Percentiles rank a stretch among this genome's conserved stretches.
phyloP scores from a whole-genome alignment of 1,284 basidiomycete species.

The Stereum hirsutum region DNA sequence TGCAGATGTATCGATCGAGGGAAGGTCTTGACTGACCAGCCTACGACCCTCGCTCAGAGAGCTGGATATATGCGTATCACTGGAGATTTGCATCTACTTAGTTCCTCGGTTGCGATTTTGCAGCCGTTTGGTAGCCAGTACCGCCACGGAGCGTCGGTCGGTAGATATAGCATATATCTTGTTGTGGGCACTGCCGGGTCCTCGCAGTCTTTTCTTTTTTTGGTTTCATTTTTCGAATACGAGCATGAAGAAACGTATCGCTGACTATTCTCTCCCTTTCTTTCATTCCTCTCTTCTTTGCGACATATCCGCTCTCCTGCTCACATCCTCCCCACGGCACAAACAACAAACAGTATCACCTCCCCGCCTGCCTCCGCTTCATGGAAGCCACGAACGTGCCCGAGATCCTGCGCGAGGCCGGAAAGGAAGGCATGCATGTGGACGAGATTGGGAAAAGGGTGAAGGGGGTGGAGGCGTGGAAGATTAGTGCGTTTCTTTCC shows the following conservation, averaged over 20 bases:
- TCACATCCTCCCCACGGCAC: background rate
- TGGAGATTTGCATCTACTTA: no score
- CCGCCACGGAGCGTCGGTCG: no score
- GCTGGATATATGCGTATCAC: no score
- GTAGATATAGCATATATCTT: no score
- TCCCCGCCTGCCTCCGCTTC: conserved; percentile 61
- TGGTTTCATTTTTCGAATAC: background rate
- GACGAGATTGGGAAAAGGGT: conserved; percentile 35
- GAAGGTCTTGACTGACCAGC: no score
- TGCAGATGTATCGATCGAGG: no score
- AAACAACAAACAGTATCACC: conserved; percentile 43
- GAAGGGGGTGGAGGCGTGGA: conserved; percentile 32
- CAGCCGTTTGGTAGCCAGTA: no score
- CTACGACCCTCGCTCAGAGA: no score
- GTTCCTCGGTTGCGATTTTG: no score
- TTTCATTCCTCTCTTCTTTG: no score
- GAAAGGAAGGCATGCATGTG: conserved; percentile 47
- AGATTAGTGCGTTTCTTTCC: conserved; percentile 32
- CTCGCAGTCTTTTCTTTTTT: background rate
- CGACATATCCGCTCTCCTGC: background rate
- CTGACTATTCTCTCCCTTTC: background rate
- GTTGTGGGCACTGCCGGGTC: no score
- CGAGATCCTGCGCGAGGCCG: conserved; percentile 57
- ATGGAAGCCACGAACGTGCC: conserved; percentile 57
- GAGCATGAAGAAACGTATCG: conserved; percentile 1